Conservation (phyloP, 2,329 filamentous ascomycete species). For the Pezizomycotina sp. region DNA sequence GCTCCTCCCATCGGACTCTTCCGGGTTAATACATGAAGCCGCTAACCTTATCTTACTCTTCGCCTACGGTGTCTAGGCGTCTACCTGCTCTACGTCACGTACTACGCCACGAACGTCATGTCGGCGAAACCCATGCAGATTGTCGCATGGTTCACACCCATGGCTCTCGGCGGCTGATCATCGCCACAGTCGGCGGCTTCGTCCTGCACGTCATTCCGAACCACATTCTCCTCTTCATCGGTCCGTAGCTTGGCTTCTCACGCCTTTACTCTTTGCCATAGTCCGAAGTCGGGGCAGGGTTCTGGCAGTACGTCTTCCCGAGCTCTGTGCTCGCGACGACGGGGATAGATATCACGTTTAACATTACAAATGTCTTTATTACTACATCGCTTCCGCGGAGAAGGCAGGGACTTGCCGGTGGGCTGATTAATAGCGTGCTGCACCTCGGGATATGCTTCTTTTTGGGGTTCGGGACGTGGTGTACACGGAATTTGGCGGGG, state of each 20-base stretch:
- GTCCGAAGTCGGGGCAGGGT: slow-evolving; percentile 41
- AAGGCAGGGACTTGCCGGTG: slow-evolving; percentile 55
- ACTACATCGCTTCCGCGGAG: slow-evolving; percentile 51
- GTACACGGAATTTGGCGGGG: no score
- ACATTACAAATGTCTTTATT: slow-evolving; percentile 60
- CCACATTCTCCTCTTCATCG: slow-evolving; percentile 45
- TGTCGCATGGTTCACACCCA: slow-evolving; percentile 52
- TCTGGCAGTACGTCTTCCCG: slow-evolving; percentile 62
- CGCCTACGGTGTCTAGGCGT: slow-evolving; percentile 51
- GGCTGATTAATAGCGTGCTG: slow-evolving; percentile 51
- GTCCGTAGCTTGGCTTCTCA: slow-evolving; percentile 42
- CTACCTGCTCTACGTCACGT: slow-evolving; percentile 51
- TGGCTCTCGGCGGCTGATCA: slow-evolving; percentile 50
- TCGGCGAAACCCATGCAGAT: slow-evolving; percentile 43
- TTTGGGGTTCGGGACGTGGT: slow-evolving; percentile 51
- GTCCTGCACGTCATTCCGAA: slow-evolving; percentile 51
- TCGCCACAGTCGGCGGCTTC: slow-evolving; percentile 46
- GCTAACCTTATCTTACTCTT: slow-evolving; percentile 46
- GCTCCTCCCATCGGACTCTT: slow-evolving; percentile 51
- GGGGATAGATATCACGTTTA: slow-evolving; percentile 60
- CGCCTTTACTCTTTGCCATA: slow-evolving; percentile 46
- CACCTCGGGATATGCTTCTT: slow-evolving; percentile 58
- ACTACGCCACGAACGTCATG: slow-evolving; percentile 49
- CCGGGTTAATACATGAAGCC: slow-evolving; percentile 53
- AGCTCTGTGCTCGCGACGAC: slow-evolving; percentile 52